Base-by-base conservation (phyloP, 1,284 basidiomycete species). In the Microbotryomycetes sp. region DNA sequence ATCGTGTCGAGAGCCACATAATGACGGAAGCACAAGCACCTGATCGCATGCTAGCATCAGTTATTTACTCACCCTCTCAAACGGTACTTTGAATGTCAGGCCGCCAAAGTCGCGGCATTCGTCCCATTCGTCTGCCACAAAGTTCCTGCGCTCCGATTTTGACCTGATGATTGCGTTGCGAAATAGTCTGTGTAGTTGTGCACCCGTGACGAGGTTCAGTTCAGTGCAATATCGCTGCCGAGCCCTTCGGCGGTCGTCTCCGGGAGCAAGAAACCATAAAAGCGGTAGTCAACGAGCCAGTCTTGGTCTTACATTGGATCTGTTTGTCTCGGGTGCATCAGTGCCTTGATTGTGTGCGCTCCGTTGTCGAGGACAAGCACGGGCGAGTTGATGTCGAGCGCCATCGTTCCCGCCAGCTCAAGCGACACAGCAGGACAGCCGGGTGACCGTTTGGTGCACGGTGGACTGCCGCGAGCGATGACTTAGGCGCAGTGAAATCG, bases 281-380 rank as follows among this genome's bases (percentile, higher is more conserved):
- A n/a, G n/a, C n/a, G n/a, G n/a, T n/a, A n/a, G n/a, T n/a, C n/a
- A n/a, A n/a, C n/a, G n/a, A n/a, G n/a, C n/a, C n/a, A n/a, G n/a
- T n/a, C 13, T 3, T 23, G 41, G 9, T 23, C 46, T 48, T 9
- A 47, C 59, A 47, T 55, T 7, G 57, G 52, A 15, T 30, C 26
- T 5, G 30, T 41, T 21, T 53, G 24, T 3, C 29, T 2, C n/a
- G 30, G n/a, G 7, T 53, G 51, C 56, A 53, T 71, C 21, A 88
- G 87, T 16, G 82, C 81, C 73, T 92, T 93, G 74, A 92, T 84
- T 2, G 81, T 83, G 54, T 81, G 83, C n/a, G 84, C 90, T 45
- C 90, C 90, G 75, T 92, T 93, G 72, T 92, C 90, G 51, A 92
- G 79, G 11, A 92, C 79, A 61, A 90, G 76, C 23, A 83, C 78